phyloP scores from a whole-genome alignment of 805 yeast species.

The Lipomyces lipofer region DNA sequence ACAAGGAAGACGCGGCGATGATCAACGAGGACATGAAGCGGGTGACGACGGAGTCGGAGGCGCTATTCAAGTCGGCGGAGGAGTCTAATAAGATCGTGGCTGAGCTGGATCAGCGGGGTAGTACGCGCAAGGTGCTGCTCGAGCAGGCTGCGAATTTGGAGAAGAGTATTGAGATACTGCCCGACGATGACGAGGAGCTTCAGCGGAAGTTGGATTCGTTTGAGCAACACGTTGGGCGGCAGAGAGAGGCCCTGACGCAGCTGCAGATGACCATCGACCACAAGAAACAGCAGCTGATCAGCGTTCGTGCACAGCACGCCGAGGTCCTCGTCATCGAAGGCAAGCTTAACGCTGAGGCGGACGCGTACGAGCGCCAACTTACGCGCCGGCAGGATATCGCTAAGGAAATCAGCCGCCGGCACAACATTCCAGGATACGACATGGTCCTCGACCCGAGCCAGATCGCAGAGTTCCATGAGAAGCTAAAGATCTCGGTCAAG shows the following conservation, averaged over 20 bases:
- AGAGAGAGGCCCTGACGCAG: constrained; percentile 33
- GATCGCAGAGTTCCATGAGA: constrained; percentile 12
- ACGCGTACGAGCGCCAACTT: constrained; percentile 23
- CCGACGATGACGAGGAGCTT: constrained; percentile 48
- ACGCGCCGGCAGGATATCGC: constrained; percentile 23
- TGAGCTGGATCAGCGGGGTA: constrained; percentile 57
- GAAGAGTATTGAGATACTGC: constrained; percentile 49
- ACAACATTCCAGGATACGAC: constrained; percentile 22
- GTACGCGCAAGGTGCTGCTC: constrained; percentile 47
- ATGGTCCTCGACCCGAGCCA: constrained; percentile 11
- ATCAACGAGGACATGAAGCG: constrained; percentile 53
- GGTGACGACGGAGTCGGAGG: constrained; percentile 60
- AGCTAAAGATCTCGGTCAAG: constrained; percentile 1
- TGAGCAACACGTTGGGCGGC: constrained; percentile 35
- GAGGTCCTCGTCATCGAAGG: constrained; percentile 54
- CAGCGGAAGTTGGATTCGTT: constrained; percentile 47
- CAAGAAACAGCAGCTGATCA: constrained; percentile 35
- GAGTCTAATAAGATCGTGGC: constrained; percentile 74
- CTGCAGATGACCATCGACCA: constrained; percentile 34
- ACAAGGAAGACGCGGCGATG: constrained; percentile 50
- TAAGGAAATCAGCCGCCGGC: constrained; percentile 4
- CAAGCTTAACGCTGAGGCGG: constrained; percentile 49
- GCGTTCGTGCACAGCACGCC: constrained; percentile 41
- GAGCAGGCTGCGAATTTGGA: constrained; percentile 56
- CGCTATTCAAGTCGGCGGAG: constrained; percentile 72